Evolutionary conservation across 345 rosid species (phyloP), one percentile per base, ranked within the genome.

Genomic region (Salix exigua): DNA sequence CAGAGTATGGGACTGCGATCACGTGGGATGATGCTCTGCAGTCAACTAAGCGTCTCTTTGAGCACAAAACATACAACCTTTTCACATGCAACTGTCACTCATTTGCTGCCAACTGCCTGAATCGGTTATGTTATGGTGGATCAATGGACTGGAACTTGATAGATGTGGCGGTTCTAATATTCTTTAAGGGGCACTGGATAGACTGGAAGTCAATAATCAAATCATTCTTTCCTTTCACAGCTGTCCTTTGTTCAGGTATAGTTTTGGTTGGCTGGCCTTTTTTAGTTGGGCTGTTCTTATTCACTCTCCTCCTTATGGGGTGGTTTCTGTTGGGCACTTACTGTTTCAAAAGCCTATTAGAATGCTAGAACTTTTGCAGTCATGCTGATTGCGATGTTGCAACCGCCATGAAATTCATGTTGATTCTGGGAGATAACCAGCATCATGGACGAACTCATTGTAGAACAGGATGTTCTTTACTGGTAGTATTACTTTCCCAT

Each of bases 41-140:
- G 60, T 77, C 74, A 25, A 92, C 89, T 18, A 48, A 50, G 6
- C 89, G 91, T 1, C 78, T 74, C 81, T 96, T 87, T 19, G 97
- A 96, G 82, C 88, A 88, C 84, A 91, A 82, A 74, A 89, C 88
- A 69, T 90, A 92, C 91, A 96, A 96, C 83, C 77, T 96, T 64
- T 96, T 96, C 86, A 96, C 92, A 1, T 94, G 99, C 89, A 96
- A 90, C 89, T 85, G 92, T 81, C 88, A 94, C 79, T 96, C 99
- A 1, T 94, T 92, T 51, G 93, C 84, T 14, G 97, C 98, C 25
- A 77, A 89, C 80, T 94, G 89, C 82, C 74, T 96, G 68, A 96
- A 92, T 79, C 91, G 97, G 44, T 82, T 94, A 30, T 86, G 94
- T 77, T 92, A 88, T 50, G 81, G 82, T 1, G 91, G 90, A 51